These are phyloP conservation scores for Ambrosiella xylebori DNA, from an alignment of 2,329 filamentous ascomycete genomes.

Conservation along the genomic window DNA sequence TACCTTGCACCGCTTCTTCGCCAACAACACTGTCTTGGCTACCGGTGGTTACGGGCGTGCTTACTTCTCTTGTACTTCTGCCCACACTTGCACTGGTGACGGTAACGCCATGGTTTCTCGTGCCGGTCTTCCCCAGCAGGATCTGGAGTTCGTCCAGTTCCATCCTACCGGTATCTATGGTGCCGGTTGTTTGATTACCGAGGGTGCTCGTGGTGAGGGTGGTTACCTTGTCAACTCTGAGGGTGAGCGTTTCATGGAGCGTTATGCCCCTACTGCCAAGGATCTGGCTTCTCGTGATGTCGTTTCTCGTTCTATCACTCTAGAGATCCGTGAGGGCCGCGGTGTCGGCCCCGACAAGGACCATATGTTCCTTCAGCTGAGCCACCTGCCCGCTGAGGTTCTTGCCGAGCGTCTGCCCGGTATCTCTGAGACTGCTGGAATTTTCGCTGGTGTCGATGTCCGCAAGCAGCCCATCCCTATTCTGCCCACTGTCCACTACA, in stretches of 20 bases:
- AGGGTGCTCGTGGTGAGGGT: conserved; percentile 94
- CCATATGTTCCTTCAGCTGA: conserved; percentile 95
- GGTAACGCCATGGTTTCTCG: conserved; percentile 99
- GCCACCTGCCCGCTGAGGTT: conserved; percentile 80
- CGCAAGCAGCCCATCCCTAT: conserved; percentile 94
- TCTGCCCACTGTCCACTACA: conserved; percentile 94
- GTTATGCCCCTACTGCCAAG: conserved; percentile 94
- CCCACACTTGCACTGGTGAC: conserved; percentile 96
- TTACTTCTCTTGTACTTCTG: conserved; percentile 96
- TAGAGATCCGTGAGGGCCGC: conserved; percentile 94
- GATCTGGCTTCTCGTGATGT: conserved; percentile 94
- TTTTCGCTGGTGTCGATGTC: conserved; percentile 94
- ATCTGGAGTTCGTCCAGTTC: conserved; percentile 99
- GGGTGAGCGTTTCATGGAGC: conserved; percentile 98
- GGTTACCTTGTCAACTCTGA: conserved; percentile 94
- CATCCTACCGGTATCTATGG: conserved; percentile 98
- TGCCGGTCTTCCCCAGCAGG: conserved; percentile 94
- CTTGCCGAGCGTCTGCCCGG: conserved; percentile 91
- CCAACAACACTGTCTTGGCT: conserved; percentile 90
- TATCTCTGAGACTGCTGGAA: conserved; percentile 96
- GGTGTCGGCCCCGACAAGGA: conserved; percentile 96
- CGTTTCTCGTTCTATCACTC: conserved; percentile 92
- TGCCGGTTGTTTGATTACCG: conserved; percentile 92
- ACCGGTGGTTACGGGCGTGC: conserved; percentile 95
- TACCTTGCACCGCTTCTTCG: conserved; percentile 89